Conservation (phyloP, 2,329 filamentous ascomycete species). For the Stachybotrys chartarum region DNA sequence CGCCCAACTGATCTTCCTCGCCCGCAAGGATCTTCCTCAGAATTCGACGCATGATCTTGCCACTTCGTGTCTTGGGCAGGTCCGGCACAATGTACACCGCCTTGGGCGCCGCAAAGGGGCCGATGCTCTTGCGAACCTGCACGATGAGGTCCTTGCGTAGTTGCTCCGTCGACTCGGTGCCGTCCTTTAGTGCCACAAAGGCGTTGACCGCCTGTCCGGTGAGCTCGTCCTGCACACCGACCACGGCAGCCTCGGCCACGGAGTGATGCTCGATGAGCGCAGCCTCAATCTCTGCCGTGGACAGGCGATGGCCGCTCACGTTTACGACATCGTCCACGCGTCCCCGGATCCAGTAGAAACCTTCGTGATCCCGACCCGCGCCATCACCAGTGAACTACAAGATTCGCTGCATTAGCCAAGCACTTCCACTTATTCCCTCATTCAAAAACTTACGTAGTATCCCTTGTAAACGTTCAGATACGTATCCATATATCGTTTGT, state of each 20-base stretch:
- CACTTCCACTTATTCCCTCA: background rate
- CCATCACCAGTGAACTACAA: conserved; percentile 82
- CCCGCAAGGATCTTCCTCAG: conserved; percentile 94
- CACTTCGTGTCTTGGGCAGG: conserved; percentile 92
- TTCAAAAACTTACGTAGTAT: conserved; percentile 71
- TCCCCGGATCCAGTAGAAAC: conserved; percentile 99
- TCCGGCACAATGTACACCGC: conserved; percentile 86
- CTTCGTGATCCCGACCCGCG: conserved; percentile 91
- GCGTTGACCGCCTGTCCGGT: conserved; percentile 97
- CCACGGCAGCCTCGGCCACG: conserved; percentile 91
- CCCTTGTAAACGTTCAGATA: conserved; percentile 97
- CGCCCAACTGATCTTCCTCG: conserved; percentile 94
- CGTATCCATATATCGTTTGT: conserved; percentile 98
- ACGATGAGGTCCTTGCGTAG: conserved; percentile 89
- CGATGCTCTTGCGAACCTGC: conserved; percentile 95
- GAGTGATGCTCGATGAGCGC: conserved; percentile 86
- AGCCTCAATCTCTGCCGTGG: conserved; percentile 95
- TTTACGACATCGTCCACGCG: conserved; percentile 99
- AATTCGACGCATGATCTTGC: conserved; percentile 98
- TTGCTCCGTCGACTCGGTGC: conserved; percentile 66
- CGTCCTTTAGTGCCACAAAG: conserved; percentile 88
- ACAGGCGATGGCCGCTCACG: conserved; percentile 91
- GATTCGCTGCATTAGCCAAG: background rate
- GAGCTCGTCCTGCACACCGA: conserved; percentile 86
- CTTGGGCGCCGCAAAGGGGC: conserved; percentile 94